Evolutionary conservation across 208 protist genomes (phyloP).

Genomic region (Leishmania gerbilli): DNA sequence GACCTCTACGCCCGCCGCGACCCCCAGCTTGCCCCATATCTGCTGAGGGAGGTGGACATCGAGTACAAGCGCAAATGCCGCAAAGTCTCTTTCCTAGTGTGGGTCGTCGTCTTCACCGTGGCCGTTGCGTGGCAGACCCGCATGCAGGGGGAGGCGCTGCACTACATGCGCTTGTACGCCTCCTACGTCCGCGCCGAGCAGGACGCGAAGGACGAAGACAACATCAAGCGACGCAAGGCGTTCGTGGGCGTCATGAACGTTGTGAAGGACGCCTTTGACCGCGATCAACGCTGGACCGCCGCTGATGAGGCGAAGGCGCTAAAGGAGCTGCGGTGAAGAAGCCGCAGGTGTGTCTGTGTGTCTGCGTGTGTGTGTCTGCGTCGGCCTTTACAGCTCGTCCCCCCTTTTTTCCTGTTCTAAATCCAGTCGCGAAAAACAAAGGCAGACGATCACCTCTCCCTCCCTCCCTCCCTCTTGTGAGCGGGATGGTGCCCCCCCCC

Average conservation of each 20-base stretch:
- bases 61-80: conserved; percentile 90
- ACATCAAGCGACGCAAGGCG: conserved; percentile 66
- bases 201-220: conserved; percentile 82
- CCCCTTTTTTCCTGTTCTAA: background rate
- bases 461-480: background rate
- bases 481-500: background rate
- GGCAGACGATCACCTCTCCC: background rate
- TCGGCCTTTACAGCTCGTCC: background rate
- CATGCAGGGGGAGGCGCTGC: conserved; percentile 76
- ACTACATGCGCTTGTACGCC: conserved; percentile 86
- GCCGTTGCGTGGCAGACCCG: conserved; percentile 62
- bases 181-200: conserved; percentile 67
- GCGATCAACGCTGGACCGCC: conserved; percentile 72
- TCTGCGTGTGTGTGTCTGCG: background rate
- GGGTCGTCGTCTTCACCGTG: conserved; percentile 79
- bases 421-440: background rate
- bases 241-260: conserved; percentile 84
- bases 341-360: background rate
- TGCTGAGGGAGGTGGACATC: conserved; percentile 91
- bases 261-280: conserved; percentile 76
- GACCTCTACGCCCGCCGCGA: conserved; percentile 91
- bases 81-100: conserved; percentile 85
- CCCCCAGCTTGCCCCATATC: conserved; percentile 85
- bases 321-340: conserved; percentile 16
- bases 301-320: conserved; percentile 51